These are phyloP conservation scores for Carnegiea gigantea DNA, from an alignment of 179 eudicot genomes.

Conservation along the genomic window DNA sequence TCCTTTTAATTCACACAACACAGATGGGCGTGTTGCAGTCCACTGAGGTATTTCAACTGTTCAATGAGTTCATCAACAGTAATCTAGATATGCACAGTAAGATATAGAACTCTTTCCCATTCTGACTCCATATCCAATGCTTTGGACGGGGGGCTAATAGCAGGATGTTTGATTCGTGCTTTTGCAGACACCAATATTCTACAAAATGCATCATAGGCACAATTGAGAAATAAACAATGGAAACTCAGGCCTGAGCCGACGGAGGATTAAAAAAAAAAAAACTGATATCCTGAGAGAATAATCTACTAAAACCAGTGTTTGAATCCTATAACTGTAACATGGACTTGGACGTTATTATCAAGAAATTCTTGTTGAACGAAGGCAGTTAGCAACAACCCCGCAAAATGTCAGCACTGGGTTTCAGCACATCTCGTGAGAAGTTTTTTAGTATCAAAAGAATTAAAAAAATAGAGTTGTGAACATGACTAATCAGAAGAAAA, in stretches of 20 bases:
- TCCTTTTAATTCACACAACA: not conserved
- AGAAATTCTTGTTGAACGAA: not conserved
- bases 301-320: not conserved
- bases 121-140: not conserved
- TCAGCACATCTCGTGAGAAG: not conserved
- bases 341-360: not conserved
- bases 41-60: not conserved
- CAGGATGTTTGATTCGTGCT: not conserved
- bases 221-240: not conserved
- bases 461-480: not conserved
- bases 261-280: not conserved
- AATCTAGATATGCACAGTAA: not conserved
- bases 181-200: not conserved
- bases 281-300: not conserved
- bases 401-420: not conserved
- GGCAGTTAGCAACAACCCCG: not conserved
- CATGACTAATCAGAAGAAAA: not conserved
- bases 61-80: not conserved
- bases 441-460: not conserved
- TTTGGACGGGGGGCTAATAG: not conserved
- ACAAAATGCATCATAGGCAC: not conserved
- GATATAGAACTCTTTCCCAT: not conserved
- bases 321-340: not conserved
- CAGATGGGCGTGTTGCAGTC: no score
- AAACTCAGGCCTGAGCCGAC: not conserved